Base-by-base conservation (phyloP, 768 basidiomycete genomes). In the Leccinum sublutescens region DNA sequence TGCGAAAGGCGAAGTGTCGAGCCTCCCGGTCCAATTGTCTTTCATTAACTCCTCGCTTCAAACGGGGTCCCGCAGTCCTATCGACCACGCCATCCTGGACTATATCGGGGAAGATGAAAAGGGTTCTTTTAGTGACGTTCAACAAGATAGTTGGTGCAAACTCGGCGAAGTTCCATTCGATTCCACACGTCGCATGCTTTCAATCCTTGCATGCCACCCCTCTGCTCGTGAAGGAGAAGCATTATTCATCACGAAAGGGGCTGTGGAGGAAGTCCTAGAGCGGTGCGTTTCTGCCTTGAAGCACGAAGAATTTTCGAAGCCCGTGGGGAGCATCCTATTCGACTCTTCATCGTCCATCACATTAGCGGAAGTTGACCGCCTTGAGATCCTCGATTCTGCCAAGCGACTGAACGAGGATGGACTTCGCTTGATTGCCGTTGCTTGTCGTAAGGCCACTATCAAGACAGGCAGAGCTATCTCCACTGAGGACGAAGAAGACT, bases 11-110 rank as follows among this genome's bases (percentile, higher is more conserved):
- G 67, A 66, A 58, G 23, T 54, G 14, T 67, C 70, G 2, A 65
- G 61, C 27, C 64, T 71, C 47, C 72, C 68, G 5, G 56, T 65
- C 43, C 58, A 71, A 29, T 50, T 74, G 31, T 71, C 72, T 2
- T 76, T 65, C 56, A 64, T 75, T 17, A 72, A 75, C 50, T 75
- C 76, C 15, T 54, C 49, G 17, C 49, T 75, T 31, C 74, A 75
- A 55, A 76, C 75, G 3, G 74, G 74, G 14, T 65, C 75, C 45
- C 74, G 75, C 29, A 75, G 75, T 56, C 75, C 71, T 27, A 74
- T 75, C 11, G 74, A 75, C 57, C 64, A 66, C 40, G 75, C 74
- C 25, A 69, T 75, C 27, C 53, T 76, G 50, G 75, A 76, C 36
- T 61, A 67, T 55, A 23, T 67, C 12, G 17, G 47, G 12, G 61